Evolutionary conservation across 305 asterid species (phyloP).

Genomic region (Ilex paraguariensis): DNA sequence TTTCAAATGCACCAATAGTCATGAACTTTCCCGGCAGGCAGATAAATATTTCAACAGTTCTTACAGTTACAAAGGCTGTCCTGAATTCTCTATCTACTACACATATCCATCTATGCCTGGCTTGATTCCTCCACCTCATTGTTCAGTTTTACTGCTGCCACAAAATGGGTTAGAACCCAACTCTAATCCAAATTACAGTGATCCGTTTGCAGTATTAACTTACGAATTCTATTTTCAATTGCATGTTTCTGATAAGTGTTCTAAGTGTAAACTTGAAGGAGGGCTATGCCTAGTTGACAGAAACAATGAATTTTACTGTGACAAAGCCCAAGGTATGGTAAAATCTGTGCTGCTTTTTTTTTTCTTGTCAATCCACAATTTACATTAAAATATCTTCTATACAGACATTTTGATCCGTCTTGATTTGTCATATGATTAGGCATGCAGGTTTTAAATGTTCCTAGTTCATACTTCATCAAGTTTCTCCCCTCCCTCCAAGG

Average conservation of each 20-base stretch:
- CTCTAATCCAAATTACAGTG: neutral
- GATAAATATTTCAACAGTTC: neutral
- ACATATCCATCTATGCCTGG: neutral
- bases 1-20: constrained; percentile 2
- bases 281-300: neutral
- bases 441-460: too few relatives aligned
- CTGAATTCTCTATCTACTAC: neutral
- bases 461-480: too few relatives aligned
- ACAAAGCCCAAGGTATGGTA: neutral
- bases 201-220: neutral
- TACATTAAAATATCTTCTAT: too few relatives aligned
- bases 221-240: neutral
- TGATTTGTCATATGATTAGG: too few relatives aligned
- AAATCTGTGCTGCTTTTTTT: too few relatives aligned
- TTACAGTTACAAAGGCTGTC: neutral
- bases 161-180: too few relatives aligned
- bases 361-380: too few relatives aligned
- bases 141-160: neutral
- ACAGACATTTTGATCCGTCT: too few relatives aligned
- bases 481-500: too few relatives aligned
- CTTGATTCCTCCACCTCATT: neutral
- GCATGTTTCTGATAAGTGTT: neutral
- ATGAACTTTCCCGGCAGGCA: too few relatives aligned
- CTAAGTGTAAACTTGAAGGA: too few relatives aligned
- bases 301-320: too few relatives aligned